A percentile compares a stretch with the other conserved stretches of the same genome.
These are phyloP conservation scores for Melastoma malabathricum DNA, from an alignment of 345 rosid species.

Conservation along the genomic window DNA sequence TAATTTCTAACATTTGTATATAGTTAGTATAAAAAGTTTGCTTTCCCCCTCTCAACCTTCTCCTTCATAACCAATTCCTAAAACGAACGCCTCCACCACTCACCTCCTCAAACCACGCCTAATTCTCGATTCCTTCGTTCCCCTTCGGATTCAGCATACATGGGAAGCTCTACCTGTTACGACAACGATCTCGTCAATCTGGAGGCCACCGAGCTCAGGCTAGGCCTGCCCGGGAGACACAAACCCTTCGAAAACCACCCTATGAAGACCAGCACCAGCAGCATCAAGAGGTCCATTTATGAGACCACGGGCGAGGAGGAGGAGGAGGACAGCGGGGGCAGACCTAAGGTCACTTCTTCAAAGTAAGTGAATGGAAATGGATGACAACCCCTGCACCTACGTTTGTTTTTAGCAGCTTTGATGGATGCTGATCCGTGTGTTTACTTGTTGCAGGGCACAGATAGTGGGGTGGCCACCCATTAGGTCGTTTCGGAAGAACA, in stretches of 20 bases:
- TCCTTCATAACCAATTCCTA: no score
- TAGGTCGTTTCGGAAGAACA: slow-evolving; percentile 35
- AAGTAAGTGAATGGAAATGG: neutral
- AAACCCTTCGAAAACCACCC: slow-evolving; percentile 10
- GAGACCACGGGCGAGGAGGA: slow-evolving; percentile 32
- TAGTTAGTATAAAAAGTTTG: no score
- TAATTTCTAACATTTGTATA: no score
- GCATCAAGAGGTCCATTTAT: slow-evolving; percentile 9
- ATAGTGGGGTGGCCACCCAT: slow-evolving; percentile 44
- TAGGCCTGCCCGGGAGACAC: slow-evolving; percentile 77
- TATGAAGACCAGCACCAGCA: slow-evolving; percentile 6
- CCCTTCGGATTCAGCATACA: neutral
- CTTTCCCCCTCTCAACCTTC: no score
- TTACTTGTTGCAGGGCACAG: slow-evolving; percentile 17
- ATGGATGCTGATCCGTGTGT: neutral
- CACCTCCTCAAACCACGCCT: no score
- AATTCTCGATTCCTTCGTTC: no score
- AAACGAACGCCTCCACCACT: no score
- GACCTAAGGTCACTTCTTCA: neutral
- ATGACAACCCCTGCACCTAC: neutral
- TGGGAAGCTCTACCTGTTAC: slow-evolving; percentile 23
- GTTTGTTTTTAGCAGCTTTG: neutral
- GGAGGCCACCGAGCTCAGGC: slow-evolving; percentile 76
- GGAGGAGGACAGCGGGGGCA: slow-evolving; percentile 9
- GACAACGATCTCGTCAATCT: slow-evolving; percentile 47